Percentiles rank a stretch among this genome's conserved stretches.
These are phyloP conservation scores for Torulaspora microellipsoides DNA, from an alignment of 805 yeast species.

Conservation along the genomic window DNA sequence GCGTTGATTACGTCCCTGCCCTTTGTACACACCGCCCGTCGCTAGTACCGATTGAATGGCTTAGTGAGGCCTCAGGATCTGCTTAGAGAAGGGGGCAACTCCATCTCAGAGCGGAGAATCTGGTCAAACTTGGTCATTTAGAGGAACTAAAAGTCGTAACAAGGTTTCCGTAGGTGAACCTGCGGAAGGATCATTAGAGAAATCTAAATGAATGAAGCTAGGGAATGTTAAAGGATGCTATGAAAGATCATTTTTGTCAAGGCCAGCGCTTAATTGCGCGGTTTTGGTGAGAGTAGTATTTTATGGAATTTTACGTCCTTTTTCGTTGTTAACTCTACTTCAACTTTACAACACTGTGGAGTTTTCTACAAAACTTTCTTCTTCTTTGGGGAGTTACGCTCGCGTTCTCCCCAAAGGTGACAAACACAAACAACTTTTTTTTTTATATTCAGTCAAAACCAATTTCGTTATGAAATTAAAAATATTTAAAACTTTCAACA, in stretches of 20 bases:
- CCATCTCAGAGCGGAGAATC: slow-evolving; percentile 36
- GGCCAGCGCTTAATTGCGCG: slow-evolving; percentile 34
- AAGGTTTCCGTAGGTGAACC: slow-evolving; percentile 42
- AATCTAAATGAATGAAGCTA: slow-evolving; percentile 13
- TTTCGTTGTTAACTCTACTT: slow-evolving; percentile 7
- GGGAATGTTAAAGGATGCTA: slow-evolving; percentile 4
- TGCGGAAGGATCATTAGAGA: slow-evolving; percentile 40
- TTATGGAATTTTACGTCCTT: slow-evolving; percentile 2
- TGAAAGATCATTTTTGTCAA: not conserved
- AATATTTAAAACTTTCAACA: slow-evolving; percentile 39
- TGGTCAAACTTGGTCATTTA: slow-evolving; percentile 43
- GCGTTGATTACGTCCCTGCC: slow-evolving; percentile 46
- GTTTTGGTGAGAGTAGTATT: slow-evolving; percentile 10
- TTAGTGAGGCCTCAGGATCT: slow-evolving; percentile 41
- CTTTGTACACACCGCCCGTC: slow-evolving; percentile 43
- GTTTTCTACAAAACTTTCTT: slow-evolving; percentile 16
- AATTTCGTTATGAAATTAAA: slow-evolving; percentile 18
- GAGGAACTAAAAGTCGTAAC: slow-evolving; percentile 44
- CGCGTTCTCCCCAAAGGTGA: slow-evolving; percentile 13
- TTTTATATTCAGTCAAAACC: slow-evolving; percentile 15
- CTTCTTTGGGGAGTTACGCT: slow-evolving; percentile 12
- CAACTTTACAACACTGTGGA: slow-evolving; percentile 22
- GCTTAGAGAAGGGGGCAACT: slow-evolving; percentile 38
- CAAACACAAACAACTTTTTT: slow-evolving; percentile 22
- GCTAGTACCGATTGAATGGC: slow-evolving; percentile 45